Evolutionary conservation across 208 protist genomes (phyloP).

Genomic region (Leishmania arabica): DNA sequence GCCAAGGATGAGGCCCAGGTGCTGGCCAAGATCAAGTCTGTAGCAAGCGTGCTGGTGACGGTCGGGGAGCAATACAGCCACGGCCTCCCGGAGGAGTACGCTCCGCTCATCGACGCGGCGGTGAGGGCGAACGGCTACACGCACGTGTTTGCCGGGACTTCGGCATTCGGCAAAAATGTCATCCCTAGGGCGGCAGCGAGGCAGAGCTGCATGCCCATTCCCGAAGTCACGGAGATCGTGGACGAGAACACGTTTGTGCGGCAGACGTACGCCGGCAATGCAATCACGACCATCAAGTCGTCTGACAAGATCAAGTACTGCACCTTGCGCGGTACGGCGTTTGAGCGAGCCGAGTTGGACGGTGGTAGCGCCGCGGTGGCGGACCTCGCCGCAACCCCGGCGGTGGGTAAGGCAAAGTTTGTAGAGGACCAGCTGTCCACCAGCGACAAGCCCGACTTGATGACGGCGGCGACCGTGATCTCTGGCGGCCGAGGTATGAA

Average conservation of each 20-base stretch:
- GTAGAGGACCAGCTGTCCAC: slow-evolving; percentile 51
- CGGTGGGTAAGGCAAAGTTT: slow-evolving; percentile 47
- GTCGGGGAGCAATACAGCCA: slow-evolving; percentile 77
- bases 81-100: slow-evolving; percentile 84
- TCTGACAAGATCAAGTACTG: slow-evolving; percentile 92
- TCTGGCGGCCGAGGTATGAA: slow-evolving; percentile 97
- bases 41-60: slow-evolving; percentile 74
- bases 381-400: slow-evolving; percentile 42
- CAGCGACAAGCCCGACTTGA: slow-evolving; percentile 95
- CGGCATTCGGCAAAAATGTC: slow-evolving; percentile 95
- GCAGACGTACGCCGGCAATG: slow-evolving; percentile 98
- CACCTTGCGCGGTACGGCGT: slow-evolving; percentile 95
- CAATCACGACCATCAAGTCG: slow-evolving; percentile 94
- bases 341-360: slow-evolving; percentile 59
- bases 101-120: slow-evolving; percentile 56
- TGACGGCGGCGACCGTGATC: slow-evolving; percentile 91
- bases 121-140: slow-evolving; percentile 78
- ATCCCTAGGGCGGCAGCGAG: slow-evolving; percentile 93
- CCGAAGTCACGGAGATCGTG: slow-evolving; percentile 93
- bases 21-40: slow-evolving; percentile 77
- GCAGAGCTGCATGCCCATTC: slow-evolving; percentile 91
- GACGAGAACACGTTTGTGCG: slow-evolving; percentile 95
- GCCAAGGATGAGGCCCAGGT: slow-evolving; percentile 39
- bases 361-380: slow-evolving; percentile 45
- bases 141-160: slow-evolving; percentile 94